Evolutionary conservation across 176 grass and related monocot species (phyloP), one percentile per base, ranked within the genome.

Genomic region (Rhipidocladum racemiflorum): DNA sequence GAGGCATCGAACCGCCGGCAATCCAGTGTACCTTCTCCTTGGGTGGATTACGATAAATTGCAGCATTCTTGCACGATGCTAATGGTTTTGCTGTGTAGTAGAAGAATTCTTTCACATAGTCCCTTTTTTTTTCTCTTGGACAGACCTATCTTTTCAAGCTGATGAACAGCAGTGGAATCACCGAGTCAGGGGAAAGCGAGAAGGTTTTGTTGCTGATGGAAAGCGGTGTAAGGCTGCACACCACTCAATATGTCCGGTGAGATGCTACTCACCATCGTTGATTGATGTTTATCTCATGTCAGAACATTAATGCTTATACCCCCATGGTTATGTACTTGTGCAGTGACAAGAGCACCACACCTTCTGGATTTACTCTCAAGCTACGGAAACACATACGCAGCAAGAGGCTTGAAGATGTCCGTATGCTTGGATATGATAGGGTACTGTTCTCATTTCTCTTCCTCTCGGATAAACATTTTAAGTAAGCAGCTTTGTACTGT

Each of bases 141-240:
- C 83, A 97, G 95, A 94, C 95, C 1, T 98, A 98, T 78, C 89
- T 98, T 73, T 98, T 98, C 92, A 98, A 98, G 78, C 63, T 98
- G 78, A 89, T 98, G 86, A 98, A 98, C 61, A 98, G 92, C 90
- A 95, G 95, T 40, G 95, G 95, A 21, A 86, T 94, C 17, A 98
- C 95, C 0, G 84, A 98, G 66, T 98, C 95, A 68, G 95, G 95
- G 48, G 95, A 98, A 91, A 98, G 92, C 4, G 95, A 98, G 86
- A 98, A 88, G 75, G 95, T 98, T 57, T 65, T 98, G 13, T 83
- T 98, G 76, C 87, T 98, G 74, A 95, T 98, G 81, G 95, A 98
- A 72, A 98, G 95, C 15, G 95, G 95, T 50, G 87, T 88, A 61
- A 91, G 95, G 70, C 76, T 98, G n/a, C 95, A 98, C 68, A 98